Base-by-base conservation (phyloP, 2,329 filamentous ascomycete species). In the Ophiostoma quercus region DNA sequence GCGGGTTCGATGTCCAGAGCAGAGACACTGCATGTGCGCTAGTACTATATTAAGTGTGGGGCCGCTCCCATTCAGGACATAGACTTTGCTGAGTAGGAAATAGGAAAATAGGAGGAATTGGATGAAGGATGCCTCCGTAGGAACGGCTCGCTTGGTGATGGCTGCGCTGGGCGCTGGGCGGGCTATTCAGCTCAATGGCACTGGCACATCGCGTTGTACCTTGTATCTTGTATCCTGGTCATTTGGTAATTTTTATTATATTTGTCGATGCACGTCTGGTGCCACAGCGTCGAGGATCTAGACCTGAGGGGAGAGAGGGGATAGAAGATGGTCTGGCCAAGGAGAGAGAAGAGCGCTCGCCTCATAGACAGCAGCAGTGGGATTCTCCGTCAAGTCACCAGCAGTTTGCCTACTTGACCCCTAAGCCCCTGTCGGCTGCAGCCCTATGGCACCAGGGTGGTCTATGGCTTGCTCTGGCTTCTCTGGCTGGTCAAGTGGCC, bases 61-160 rank as follows among this genome's bases (percentile, higher is more conserved):
- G 47, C 47, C 47, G 47, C 12, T 54, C 47, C 47, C n/a, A 54
- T 54, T 43, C 12, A 14, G 41, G 41, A 34, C 34, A 34, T 34
- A 29, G 25, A 29, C 25, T 29, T 29, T 29, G 25, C 25, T 29
- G 25, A 29, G 25, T 29, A 47, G 43, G 43, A 47, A 47, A 47
- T 47, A 57, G 51, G 51, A 57, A 57, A 57, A 57, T 57, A 57
- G 51, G 22, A 57, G 51, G 51, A 57, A 57, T n/a, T 54, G 47
- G 47, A 22, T 54, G 47, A 22, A 25, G 51, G n/a, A 25, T 47
- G 43, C 7, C 7, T 11, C 51, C 8, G 22, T 54, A 57, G 11
- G 51, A 57, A 22, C 16, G 51, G 51, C 51, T 22, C 51, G 51
- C 51, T 25, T 57, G 51, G 8, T 7, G 19, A 54, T 22, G 51